phyloP scores from a whole-genome alignment of 1,139 yeast genomes.

The Nakaseomyces uthaithaninus region DNA sequence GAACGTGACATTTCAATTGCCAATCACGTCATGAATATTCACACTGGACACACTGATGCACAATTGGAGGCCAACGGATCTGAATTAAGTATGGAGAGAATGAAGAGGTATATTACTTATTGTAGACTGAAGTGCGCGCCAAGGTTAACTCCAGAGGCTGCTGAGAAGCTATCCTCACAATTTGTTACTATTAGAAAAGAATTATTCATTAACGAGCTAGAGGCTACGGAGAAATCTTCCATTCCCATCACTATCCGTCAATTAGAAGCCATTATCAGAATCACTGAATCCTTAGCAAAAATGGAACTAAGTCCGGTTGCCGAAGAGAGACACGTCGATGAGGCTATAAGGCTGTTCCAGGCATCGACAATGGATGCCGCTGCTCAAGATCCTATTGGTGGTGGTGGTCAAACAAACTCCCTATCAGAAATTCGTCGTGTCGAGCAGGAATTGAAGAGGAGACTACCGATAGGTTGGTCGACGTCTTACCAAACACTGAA shows the following conservation, averaged over 20 bases:
- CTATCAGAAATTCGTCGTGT: constrained; percentile 67
- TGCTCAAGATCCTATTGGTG: constrained; percentile 58
- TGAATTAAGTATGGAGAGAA: constrained; percentile 80
- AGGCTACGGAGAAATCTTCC: constrained; percentile 82
- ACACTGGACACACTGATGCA: constrained; percentile 52
- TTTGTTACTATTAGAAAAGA: constrained; percentile 85
- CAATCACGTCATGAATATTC: constrained; percentile 89
- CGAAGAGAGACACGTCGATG: constrained; percentile 83
- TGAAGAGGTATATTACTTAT: constrained; percentile 89
- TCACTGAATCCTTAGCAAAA: constrained; percentile 90
- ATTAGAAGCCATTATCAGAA: constrained; percentile 93
- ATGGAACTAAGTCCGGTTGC: constrained; percentile 77
- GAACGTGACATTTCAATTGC: constrained; percentile 85
- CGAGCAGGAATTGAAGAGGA: constrained; percentile 76
- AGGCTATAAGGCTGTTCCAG: constrained; percentile 86
- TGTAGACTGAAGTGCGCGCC: constrained; percentile 92
- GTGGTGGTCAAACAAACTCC: constrained; percentile 40
- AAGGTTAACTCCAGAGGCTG: constrained; percentile 77
- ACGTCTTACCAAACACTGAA: constrained; percentile 80
- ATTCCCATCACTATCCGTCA: constrained; percentile 98
- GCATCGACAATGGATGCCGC: constrained; percentile 99
- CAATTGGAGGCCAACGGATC: constrained; percentile 46
- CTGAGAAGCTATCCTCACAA: constrained; percentile 87
- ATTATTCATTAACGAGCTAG: constrained; percentile 72
- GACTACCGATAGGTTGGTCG: constrained; percentile 95